These are phyloP conservation scores for Mariannaea elegans DNA, from an alignment of 2,329 filamentous ascomycete species.

Conservation along the genomic window DNA sequence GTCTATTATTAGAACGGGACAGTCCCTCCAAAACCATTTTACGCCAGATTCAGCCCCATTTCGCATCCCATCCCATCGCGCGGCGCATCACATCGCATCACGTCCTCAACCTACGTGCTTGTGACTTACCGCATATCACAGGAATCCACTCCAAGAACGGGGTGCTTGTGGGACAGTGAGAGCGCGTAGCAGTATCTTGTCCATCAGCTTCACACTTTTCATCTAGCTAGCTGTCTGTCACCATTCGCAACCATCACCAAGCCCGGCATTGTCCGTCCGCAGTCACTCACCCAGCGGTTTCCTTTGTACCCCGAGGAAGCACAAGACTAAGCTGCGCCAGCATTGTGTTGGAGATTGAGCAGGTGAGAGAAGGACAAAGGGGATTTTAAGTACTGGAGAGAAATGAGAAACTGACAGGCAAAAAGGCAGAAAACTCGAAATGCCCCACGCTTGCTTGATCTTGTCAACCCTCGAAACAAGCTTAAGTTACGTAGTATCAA, in stretches of 20 bases:
- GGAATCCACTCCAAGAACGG: too few relatives aligned
- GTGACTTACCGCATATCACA: neutral
- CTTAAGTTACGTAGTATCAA: too few relatives aligned
- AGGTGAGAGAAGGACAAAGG: neutral
- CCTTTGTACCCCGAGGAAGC: too few relatives aligned
- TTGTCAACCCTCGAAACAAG: too few relatives aligned
- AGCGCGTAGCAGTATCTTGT: too few relatives aligned
- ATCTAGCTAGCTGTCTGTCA: too few relatives aligned
- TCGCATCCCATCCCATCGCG: slow-evolving; percentile 29
- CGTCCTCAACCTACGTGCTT: slow-evolving; percentile 11
- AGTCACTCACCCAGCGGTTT: too few relatives aligned
- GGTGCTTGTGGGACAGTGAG: too few relatives aligned
- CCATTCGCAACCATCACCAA: too few relatives aligned
- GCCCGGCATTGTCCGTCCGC: too few relatives aligned
- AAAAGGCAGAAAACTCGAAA: neutral
- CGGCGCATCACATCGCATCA: slow-evolving; percentile 30
- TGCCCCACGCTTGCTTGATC: too few relatives aligned
- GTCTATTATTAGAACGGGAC: slow-evolving; percentile 43
- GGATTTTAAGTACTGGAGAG: neutral
- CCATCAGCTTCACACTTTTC: too few relatives aligned
- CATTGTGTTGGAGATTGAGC: neutral
- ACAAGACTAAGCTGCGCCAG: neutral
- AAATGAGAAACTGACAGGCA: neutral
- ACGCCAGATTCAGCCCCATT: slow-evolving; percentile 44
- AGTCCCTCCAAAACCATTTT: slow-evolving; percentile 21